Conservation (phyloP, 2,329 filamentous ascomycete genomes). For the Penicillium sclerotiorum region DNA sequence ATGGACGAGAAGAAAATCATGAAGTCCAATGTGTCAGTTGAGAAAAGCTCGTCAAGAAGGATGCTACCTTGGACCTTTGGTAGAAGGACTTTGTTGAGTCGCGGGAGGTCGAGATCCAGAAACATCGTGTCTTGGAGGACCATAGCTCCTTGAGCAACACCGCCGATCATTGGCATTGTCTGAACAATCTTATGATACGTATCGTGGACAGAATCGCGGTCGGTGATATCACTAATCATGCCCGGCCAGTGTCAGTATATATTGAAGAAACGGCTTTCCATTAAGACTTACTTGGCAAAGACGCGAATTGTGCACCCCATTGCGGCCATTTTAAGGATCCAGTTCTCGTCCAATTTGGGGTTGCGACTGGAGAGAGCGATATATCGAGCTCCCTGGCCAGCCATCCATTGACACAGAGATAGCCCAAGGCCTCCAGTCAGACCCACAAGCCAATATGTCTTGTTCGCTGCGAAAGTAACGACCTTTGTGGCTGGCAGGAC, state of each 20-base stretch:
- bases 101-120: conserved; percentile 20
- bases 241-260: background rate
- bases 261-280: background rate
- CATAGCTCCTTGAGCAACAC: conserved; percentile 42
- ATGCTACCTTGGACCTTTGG: conserved; percentile 36
- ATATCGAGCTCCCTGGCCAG: conserved; percentile 27
- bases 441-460: conserved; percentile 38
- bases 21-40: conserved; percentile 43
- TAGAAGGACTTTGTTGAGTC: conserved; percentile 34
- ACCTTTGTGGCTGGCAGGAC: conserved; percentile 19
- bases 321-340: conserved; percentile 22
- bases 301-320: conserved; percentile 23
- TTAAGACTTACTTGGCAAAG: conserved; percentile 20
- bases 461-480: conserved; percentile 28
- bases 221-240: conserved; percentile 20
- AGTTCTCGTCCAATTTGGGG: conserved; percentile 28
- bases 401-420: conserved; percentile 35
- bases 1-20: conserved; percentile 47
- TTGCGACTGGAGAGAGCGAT: conserved; percentile 34
- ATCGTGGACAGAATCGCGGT: conserved; percentile 25
- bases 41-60: conserved; percentile 23
- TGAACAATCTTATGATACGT: conserved; percentile 27
- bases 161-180: conserved; percentile 39
- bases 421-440: conserved; percentile 30
- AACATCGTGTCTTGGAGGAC: conserved; percentile 36